phyloP scores from a whole-genome alignment of 2,329 filamentous ascomycete genomes.

The Fusarium foetens region DNA sequence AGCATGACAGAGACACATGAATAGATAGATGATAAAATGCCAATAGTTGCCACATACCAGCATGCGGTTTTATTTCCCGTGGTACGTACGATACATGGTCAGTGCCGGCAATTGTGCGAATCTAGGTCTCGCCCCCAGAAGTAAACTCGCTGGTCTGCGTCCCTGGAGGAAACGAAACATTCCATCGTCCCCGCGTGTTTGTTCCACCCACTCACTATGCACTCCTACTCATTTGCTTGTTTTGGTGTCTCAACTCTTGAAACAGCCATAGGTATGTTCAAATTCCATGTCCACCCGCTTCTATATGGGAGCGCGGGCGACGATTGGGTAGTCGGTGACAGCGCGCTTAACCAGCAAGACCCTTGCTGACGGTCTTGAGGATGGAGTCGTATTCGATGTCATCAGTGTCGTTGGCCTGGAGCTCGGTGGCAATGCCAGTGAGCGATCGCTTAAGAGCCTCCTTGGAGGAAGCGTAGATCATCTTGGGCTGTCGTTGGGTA shows the following conservation, averaged over 20 bases:
- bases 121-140: constrained; percentile 42
- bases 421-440: constrained; percentile 77
- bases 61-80: constrained; percentile 45
- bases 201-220: constrained; percentile 37
- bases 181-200: constrained; percentile 21
- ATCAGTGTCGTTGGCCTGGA: constrained; percentile 86
- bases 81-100: constrained; percentile 48
- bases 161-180: constrained; percentile 36
- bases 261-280: constrained; percentile 45
- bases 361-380: constrained; percentile 73
- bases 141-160: constrained; percentile 35
- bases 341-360: constrained; percentile 59
- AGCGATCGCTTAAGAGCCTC: constrained; percentile 84
- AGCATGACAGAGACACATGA: constrained; percentile 25
- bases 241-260: constrained; percentile 42
- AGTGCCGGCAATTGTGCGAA: constrained; percentile 45
- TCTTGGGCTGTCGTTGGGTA: constrained; percentile 72
- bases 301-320: constrained; percentile 30
- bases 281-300: constrained; percentile 37
- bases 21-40: constrained; percentile 32
- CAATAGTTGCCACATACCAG: constrained; percentile 45
- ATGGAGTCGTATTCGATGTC: constrained; percentile 83
- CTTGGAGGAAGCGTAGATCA: constrained; percentile 91
- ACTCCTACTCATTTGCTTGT: constrained; percentile 43
- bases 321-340: constrained; percentile 17